A percentile compares a stretch with the other conserved stretches of the same genome.
phyloP scores from a whole-genome alignment of 805 yeast genomes.

The Tetrapisispora namnaoensis region DNA sequence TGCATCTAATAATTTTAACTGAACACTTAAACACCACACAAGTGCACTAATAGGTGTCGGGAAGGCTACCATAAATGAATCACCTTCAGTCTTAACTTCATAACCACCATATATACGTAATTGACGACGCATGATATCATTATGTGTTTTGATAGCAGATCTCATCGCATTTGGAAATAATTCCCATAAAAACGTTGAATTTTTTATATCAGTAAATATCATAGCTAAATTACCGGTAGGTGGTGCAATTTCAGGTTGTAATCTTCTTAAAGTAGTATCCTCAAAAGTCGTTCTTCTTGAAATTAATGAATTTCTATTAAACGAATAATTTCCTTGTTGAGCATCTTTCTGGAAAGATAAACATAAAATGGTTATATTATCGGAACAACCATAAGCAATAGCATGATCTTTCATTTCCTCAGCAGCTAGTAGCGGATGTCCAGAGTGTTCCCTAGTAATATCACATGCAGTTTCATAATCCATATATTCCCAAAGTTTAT shows the following conservation, averaged over 20 bases:
- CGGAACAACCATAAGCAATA: slow-evolving; percentile 78
- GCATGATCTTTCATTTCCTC: slow-evolving; percentile 91
- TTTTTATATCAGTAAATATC: slow-evolving; percentile 95
- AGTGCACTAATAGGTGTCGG: slow-evolving; percentile 86
- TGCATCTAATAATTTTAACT: slow-evolving; percentile 66
- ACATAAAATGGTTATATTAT: slow-evolving; percentile 73
- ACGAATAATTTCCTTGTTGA: slow-evolving; percentile 22
- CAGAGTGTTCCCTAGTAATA: slow-evolving; percentile 69
- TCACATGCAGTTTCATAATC: slow-evolving; percentile 84
- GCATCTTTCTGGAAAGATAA: slow-evolving; percentile 49
- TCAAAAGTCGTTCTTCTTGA: slow-evolving; percentile 50
- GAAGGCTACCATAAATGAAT: slow-evolving; percentile 95
- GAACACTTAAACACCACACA: slow-evolving; percentile 91
- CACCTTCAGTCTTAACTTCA: slow-evolving; percentile 98
- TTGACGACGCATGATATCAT: slow-evolving; percentile 88
- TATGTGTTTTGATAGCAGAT: slow-evolving; percentile 91
- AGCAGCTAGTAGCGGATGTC: slow-evolving; percentile 85
- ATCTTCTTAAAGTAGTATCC: slow-evolving; percentile 70
- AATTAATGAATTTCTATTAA: slow-evolving; percentile 32
- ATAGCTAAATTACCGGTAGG: slow-evolving; percentile 92
- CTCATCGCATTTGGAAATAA: slow-evolving; percentile 88
- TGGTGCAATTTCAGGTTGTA: slow-evolving; percentile 86
- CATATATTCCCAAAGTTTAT: slow-evolving; percentile 76
- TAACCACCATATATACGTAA: slow-evolving; percentile 90
- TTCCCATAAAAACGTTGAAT: slow-evolving; percentile 91